Percentiles rank a stretch among this genome's conserved stretches.
Evolutionary conservation across 2,329 filamentous ascomycete genomes (phyloP).

Genomic region (Calycina marina): DNA sequence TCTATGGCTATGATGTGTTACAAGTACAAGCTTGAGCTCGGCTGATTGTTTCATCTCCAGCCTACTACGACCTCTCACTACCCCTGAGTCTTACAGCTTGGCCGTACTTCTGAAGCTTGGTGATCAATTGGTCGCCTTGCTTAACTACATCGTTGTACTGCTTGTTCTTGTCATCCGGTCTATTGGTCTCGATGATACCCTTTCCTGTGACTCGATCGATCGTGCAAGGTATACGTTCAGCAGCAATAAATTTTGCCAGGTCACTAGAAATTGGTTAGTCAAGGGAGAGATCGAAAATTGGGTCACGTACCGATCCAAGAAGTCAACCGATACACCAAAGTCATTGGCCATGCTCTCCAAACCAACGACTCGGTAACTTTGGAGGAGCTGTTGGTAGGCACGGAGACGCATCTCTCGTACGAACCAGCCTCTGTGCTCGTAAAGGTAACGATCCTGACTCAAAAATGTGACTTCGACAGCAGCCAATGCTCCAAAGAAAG

Average conservation of each 20-base stretch:
- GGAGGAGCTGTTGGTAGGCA: constrained; percentile 90
- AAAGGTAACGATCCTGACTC: constrained; percentile 83
- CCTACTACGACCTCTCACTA: constrained; percentile 67
- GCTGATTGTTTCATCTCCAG: not conserved
- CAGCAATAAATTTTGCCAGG: constrained; percentile 92
- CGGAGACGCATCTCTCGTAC: constrained; percentile 96
- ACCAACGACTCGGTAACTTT: constrained; percentile 95
- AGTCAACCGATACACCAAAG: constrained; percentile 94
- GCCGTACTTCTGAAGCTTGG: constrained; percentile 97
- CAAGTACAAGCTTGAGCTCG: constrained; percentile 10
- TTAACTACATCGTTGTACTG: constrained; percentile 97
- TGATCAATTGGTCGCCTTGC: constrained; percentile 94
- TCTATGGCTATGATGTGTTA: constrained; percentile 15
- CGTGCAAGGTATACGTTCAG: constrained; percentile 84
- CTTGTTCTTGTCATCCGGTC: constrained; percentile 98
- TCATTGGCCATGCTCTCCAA: constrained; percentile 93
- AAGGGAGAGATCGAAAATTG: not conserved
- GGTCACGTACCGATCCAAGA: constrained; percentile 67
- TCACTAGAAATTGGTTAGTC: constrained; percentile 41
- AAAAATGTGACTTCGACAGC: constrained; percentile 89
- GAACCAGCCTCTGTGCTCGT: constrained; percentile 94
- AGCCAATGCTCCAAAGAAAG: constrained; percentile 81
- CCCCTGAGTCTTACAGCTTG: constrained; percentile 89
- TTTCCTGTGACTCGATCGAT: constrained; percentile 95
- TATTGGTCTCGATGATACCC: constrained; percentile 94